A percentile compares a stretch with the other conserved stretches of the same genome.
Conservation (phyloP, 2,329 filamentous ascomycete species). For the Zymoseptoria ardabiliae region DNA sequence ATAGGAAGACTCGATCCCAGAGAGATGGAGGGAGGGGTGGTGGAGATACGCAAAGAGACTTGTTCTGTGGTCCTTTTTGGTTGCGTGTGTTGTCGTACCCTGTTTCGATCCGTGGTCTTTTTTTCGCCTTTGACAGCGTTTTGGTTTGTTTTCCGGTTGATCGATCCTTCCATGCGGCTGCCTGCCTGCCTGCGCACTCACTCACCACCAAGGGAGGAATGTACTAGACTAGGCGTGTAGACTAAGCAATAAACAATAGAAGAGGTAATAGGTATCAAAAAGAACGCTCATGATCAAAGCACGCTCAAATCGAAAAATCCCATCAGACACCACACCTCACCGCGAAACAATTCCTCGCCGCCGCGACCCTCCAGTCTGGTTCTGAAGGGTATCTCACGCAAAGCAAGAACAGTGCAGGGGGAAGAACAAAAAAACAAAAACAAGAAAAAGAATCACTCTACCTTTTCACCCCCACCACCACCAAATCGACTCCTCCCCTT, state of each 20-base stretch:
- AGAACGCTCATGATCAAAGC: neutral
- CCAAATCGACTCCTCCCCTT: constrained; percentile 79
- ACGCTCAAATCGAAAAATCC: neutral
- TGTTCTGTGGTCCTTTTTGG: neutral
- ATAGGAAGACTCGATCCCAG: neutral
- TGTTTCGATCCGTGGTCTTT: neutral
- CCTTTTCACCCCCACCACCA: constrained; percentile 64
- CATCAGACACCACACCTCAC: no score
- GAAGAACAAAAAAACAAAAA: constrained; percentile 2
- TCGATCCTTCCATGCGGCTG: no score
- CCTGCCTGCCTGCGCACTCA: no score
- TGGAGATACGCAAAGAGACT: neutral
- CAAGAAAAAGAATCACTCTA: constrained; percentile 58
- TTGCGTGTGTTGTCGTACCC: neutral
- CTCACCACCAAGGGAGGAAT: no score
- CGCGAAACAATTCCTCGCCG: no score
- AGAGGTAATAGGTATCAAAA: neutral
- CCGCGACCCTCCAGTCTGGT: neutral
- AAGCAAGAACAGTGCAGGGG: neutral
- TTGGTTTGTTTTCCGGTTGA: no score
- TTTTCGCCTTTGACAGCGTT: no score
- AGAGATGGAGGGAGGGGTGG: no score
- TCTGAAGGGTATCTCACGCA: no score
- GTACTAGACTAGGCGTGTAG: neutral
- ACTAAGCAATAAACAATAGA: neutral